Evolutionary conservation across 805 yeast species (phyloP).

Genomic region (Pichia paraexigua): DNA sequence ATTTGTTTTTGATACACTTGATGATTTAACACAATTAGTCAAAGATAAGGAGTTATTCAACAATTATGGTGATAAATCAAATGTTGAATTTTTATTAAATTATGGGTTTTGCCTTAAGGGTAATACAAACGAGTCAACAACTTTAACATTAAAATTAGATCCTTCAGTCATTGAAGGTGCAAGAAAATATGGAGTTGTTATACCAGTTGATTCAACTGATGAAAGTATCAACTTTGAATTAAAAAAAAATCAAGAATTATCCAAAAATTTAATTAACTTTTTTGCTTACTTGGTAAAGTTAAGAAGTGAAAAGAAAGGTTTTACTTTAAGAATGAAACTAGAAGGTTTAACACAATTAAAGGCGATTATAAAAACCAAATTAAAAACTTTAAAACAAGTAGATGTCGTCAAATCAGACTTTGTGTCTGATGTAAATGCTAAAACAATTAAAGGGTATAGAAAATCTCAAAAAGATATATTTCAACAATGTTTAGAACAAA

Average conservation of each 20-base stretch:
- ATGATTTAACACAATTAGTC: slow-evolving; percentile 24
- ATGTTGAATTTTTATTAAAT: slow-evolving; percentile 56
- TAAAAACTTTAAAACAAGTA: slow-evolving; percentile 31
- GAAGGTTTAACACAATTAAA: slow-evolving; percentile 54
- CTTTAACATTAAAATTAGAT: slow-evolving; percentile 55
- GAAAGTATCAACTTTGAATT: slow-evolving; percentile 36
- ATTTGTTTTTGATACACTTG: slow-evolving; percentile 33
- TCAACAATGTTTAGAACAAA: slow-evolving; percentile 35
- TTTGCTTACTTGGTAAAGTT: slow-evolving; percentile 48
- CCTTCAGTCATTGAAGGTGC: slow-evolving; percentile 17
- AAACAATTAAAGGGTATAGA: slow-evolving; percentile 38
- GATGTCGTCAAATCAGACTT: slow-evolving; percentile 18
- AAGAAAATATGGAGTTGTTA: slow-evolving; percentile 30
- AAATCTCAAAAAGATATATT: slow-evolving; percentile 42
- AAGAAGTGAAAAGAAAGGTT: slow-evolving; percentile 35
- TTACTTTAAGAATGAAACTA: slow-evolving; percentile 47
- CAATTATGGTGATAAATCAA: slow-evolving; percentile 71
- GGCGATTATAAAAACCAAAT: slow-evolving; percentile 44
- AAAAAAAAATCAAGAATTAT: slow-evolving; percentile 19
- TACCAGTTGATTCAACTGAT: slow-evolving; percentile 33
- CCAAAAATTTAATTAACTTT: slow-evolving; percentile 38
- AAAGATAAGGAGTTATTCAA: slow-evolving; percentile 60
- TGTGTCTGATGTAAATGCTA: slow-evolving; percentile 20
- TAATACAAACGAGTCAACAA: slow-evolving; percentile 46
- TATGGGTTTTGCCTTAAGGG: slow-evolving; percentile 66